These are phyloP conservation scores for Populus hybrid DNA, from an alignment of 441 rosid species.

Conservation along the genomic window DNA sequence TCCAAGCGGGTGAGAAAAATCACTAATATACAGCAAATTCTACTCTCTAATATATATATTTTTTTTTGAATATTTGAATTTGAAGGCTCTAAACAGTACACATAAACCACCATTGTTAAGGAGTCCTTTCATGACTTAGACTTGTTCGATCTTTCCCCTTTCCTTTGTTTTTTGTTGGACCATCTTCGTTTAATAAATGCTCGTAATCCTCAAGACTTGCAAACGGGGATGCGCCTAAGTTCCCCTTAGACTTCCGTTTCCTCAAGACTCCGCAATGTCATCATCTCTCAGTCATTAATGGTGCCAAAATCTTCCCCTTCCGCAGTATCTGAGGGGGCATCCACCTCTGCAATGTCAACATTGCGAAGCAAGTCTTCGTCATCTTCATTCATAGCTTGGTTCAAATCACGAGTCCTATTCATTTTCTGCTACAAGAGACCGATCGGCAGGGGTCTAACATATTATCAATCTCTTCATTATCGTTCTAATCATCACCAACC, in stretches of 20 bases:
- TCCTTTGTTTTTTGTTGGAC: slow-evolving; percentile 20
- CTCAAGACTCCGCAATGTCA: slow-evolving; percentile 34
- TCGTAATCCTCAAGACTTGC: slow-evolving; percentile 86
- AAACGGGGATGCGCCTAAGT: slow-evolving; percentile 60
- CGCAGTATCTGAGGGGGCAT: slow-evolving; percentile 26
- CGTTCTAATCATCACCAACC: slow-evolving; percentile 73
- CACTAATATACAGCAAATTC: too few relatives aligned
- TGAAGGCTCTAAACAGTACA: too few relatives aligned
- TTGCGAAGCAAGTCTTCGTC: slow-evolving; percentile 65
- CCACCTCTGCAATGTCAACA: slow-evolving; percentile 46
- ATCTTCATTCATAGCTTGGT: slow-evolving; percentile 58
- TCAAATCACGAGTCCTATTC: slow-evolving; percentile 78
- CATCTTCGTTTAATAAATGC: slow-evolving; percentile 56
- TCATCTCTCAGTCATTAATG: slow-evolving; percentile 20
- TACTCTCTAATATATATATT: too few relatives aligned
- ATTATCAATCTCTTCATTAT: slow-evolving; percentile 82
- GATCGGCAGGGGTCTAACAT: slow-evolving; percentile 62
- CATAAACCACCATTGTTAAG: too few relatives aligned
- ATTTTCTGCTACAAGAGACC: slow-evolving; percentile 52
- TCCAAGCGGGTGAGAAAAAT: too few relatives aligned
- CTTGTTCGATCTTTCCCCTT: slow-evolving; percentile 23
- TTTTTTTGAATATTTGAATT: too few relatives aligned
- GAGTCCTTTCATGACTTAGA: too few relatives aligned
- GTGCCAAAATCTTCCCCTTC: slow-evolving; percentile 34
- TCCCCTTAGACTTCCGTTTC: slow-evolving; percentile 38